Evolutionary conservation across 495 filamentous ascomycete genomes (phyloP).

Genomic region (Tuber microsphaerosporum): DNA sequence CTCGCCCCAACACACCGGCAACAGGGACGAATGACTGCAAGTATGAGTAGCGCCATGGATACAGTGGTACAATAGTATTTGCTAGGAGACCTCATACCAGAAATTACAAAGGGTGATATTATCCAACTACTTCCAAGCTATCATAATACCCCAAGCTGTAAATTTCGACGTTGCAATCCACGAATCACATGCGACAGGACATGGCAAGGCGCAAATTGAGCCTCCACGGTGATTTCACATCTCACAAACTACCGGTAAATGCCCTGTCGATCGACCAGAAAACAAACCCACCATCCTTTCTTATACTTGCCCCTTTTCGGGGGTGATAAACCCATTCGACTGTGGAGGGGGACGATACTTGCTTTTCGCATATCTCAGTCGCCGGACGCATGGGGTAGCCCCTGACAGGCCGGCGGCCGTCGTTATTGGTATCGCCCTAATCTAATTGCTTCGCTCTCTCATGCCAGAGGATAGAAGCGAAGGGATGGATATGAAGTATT

Average conservation of each 20-base stretch:
- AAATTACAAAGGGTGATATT: not conserved
- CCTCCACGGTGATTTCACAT: not conserved
- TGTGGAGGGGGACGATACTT: not conserved
- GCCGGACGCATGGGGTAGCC: constrained; percentile 24
- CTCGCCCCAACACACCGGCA: not conserved
- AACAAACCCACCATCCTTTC: constrained; percentile 14
- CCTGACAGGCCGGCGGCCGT: not conserved
- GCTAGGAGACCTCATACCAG: not conserved
- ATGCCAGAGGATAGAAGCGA: not conserved
- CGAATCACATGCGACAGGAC: not conserved
- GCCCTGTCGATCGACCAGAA: constrained; percentile 17
- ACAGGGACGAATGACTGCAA: not conserved
- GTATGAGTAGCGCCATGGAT: not conserved
- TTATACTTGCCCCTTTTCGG: constrained; percentile 35
- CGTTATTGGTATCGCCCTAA: not conserved
- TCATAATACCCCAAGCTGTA: not conserved
- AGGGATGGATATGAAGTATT: not conserved
- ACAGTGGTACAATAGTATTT: not conserved
- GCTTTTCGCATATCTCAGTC: constrained; percentile 33
- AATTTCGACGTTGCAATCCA: constrained; percentile 2
- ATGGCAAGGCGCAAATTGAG: not conserved
- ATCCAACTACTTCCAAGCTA: not conserved
- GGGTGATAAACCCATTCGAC: not conserved
- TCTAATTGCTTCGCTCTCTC: not conserved
- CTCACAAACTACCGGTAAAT: not conserved